Evolutionary conservation across 306 rosid genomes (phyloP), one percentile per base, ranked within the genome.

Genomic region (Corylus americana): DNA sequence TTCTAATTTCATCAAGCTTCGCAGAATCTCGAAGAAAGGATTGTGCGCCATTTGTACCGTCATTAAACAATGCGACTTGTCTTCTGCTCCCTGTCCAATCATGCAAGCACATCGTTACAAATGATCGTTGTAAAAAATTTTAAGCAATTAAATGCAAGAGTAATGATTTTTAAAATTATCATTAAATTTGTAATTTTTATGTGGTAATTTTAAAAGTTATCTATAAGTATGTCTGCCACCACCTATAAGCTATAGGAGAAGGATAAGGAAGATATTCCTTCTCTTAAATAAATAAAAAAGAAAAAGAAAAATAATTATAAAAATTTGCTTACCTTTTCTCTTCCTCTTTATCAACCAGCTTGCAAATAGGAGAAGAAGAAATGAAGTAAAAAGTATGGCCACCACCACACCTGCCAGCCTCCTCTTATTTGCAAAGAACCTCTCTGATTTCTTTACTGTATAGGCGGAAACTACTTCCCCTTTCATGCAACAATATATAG

Each of bases 1-100:
- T 42, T 49, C 20, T 35, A 35, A 44, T 29, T 18, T 70, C 80
- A 50, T 79, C 74, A 12, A 58, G 37, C 11, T 75, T n/a, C 27
- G 13, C 42, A 5, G 58, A 31, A 66, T 67, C 72, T 44, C 71
- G 45, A 6, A 35, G 13, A 31, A 31, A 31, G 25, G 25, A 27
- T 42, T 44, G 0, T 49, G 84, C 61, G 11, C 49, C 37, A 55
- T 22, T 9, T n/a, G 42, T 45, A 37, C 25, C 59, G 18, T 7
- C 63, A 9, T 9, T 2, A 9, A 57, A 8, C 63, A 57, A 57
- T 2, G 9, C 3, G 63, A 20, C 4, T 20, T 57, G 31, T 8
- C 8, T 57, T 20, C 12, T 20, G 5, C 12, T 70, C 11, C 8
- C 83, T 84, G 62, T 37, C 55, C 63, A 57, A 62, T 51, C 44